Conservation (phyloP, 768 basidiomycete genomes). For the Lentinula boryana region DNA sequence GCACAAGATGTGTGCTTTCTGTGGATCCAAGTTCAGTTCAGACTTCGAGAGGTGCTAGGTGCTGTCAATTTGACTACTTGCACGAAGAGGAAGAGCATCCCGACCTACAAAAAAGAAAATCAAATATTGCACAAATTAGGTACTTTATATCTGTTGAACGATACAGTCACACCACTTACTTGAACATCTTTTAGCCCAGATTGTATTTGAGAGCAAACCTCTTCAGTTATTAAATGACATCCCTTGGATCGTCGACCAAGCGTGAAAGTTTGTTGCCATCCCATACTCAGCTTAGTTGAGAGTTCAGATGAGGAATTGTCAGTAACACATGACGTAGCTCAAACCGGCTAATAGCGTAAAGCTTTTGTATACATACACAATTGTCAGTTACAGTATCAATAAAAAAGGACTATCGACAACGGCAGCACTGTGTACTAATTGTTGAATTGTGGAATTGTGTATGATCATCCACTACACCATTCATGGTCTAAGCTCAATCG, state of each 20-base stretch:
- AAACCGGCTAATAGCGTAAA: too few relatives aligned
- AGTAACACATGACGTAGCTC: too few relatives aligned
- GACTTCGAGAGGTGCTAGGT: not conserved
- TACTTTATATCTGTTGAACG: not conserved
- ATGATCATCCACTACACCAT: too few relatives aligned
- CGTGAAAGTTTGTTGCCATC: conserved; percentile 85
- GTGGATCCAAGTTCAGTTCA: conserved; percentile 8
- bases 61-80: conserved; percentile 24
- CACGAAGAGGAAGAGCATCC: conserved; percentile 90
- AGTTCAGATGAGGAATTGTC: not conserved
- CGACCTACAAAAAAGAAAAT: conserved; percentile 42
- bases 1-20: conserved; percentile 77
- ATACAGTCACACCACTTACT: conserved; percentile 26
- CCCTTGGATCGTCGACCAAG: conserved; percentile 51
- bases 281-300: conserved; percentile 44
- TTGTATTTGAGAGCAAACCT: conserved; percentile 59
- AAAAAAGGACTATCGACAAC: too few relatives aligned
- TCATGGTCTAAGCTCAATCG: conserved; percentile 4
- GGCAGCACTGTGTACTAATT: too few relatives aligned
- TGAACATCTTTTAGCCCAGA: conserved; percentile 64
- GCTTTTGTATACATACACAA: too few relatives aligned
- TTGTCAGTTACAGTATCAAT: too few relatives aligned
- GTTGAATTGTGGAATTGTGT: too few relatives aligned
- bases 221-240: conserved; percentile 81
- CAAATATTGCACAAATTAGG: not conserved